Evolutionary conservation across 2,329 filamentous ascomycete species (phyloP).

Genomic region (Aspergillus intermedius): DNA sequence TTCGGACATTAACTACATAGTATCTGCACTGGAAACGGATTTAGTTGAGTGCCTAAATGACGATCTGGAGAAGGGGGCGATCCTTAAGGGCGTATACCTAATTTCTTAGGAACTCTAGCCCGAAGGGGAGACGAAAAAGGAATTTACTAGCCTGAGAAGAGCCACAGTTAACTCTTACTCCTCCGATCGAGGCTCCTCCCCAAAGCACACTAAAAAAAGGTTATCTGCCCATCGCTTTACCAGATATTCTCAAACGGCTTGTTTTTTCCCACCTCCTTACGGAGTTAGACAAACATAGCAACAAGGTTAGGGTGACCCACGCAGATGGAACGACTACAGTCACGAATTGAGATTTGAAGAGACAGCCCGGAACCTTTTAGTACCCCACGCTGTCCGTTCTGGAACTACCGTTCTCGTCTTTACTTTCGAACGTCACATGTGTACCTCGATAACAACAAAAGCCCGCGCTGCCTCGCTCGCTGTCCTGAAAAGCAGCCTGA

Average conservation of each 20-base stretch:
- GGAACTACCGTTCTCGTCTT: background rate
- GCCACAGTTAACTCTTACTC: background rate
- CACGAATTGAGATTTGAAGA: slow-evolving; percentile 8
- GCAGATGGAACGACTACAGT: slow-evolving; percentile 17
- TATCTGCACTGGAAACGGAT: slow-evolving; percentile 3
- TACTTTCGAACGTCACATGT: background rate
- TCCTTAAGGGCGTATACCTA: slow-evolving; percentile 8
- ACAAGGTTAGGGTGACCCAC: slow-evolving; percentile 14
- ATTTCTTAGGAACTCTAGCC: slow-evolving; percentile 1
- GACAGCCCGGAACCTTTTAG: slow-evolving; percentile 5
- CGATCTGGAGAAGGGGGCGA: slow-evolving; percentile 5
- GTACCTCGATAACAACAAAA: background rate
- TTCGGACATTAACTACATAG: background rate
- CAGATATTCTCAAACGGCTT: background rate
- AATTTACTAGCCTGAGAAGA: background rate
- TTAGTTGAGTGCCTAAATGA: slow-evolving; percentile 1
- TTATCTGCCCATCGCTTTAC: background rate
- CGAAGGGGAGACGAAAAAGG: background rate
- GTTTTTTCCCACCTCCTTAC: slow-evolving; percentile 2
- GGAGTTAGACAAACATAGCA: slow-evolving; percentile 6
- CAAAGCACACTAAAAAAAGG: slow-evolving; percentile 1
- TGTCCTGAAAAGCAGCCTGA: background rate
- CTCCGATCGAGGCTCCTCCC: background rate
- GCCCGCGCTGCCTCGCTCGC: background rate
- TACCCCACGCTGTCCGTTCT: slow-evolving; percentile 6